Evolutionary conservation across 1,284 basidiomycete genomes (phyloP).

Genomic region (Uromyces viciae-fabae): DNA sequence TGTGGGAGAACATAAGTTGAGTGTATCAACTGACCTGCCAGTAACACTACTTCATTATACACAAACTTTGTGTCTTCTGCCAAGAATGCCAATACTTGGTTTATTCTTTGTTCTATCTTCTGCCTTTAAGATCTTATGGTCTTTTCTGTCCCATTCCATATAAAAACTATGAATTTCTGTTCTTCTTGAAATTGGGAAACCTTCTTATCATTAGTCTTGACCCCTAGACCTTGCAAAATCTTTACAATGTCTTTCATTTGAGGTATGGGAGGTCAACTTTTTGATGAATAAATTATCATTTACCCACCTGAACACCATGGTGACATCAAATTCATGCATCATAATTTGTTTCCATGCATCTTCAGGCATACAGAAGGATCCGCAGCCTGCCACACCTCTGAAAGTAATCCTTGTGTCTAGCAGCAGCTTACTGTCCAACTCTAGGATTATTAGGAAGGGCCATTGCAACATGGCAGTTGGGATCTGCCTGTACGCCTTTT

Average conservation of each 20-base stretch:
- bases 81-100: background rate
- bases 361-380: background rate
- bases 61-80: background rate
- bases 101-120: background rate
- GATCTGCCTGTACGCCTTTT: conserved; percentile 15
- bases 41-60: conserved; percentile 7
- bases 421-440: background rate
- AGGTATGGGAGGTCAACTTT: background rate
- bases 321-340: background rate
- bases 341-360: conserved; percentile 1
- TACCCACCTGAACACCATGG: background rate
- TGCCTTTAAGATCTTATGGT: background rate
- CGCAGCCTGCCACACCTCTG: background rate
- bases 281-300: background rate
- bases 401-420: background rate
- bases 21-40: background rate
- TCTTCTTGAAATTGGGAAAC: background rate
- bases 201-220: conserved; percentile 6
- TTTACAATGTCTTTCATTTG: background rate
- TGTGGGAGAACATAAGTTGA: background rate
- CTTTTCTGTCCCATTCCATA: background rate
- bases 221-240: background rate
- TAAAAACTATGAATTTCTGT: conserved; percentile 17
- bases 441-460: background rate
- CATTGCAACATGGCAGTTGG: background rate